Evolutionary conservation across 495 filamentous ascomycete species (phyloP), one percentile per base, ranked within the genome.

Genomic region (Pyrenopolyporus hunteri): DNA sequence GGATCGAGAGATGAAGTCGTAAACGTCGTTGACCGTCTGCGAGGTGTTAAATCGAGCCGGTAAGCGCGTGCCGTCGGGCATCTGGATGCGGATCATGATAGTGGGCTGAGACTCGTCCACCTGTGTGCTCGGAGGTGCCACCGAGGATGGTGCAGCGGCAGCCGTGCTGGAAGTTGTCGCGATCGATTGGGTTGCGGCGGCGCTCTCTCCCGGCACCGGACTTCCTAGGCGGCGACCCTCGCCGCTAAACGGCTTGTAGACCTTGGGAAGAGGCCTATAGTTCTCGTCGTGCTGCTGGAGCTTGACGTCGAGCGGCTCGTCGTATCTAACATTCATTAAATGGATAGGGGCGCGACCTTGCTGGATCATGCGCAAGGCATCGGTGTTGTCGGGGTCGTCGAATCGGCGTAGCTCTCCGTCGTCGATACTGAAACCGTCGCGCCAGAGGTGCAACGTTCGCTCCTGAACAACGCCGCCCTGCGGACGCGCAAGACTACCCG

Each of bases 371-470:
- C 88, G 81, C 16, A 98, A 78, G 49, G 92, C 90, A 20, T 84
- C 84, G 14, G 86, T 85, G 67, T 97, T 96, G 4, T 83, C 84
- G 11, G 94, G 92, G 70, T 98, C 93, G 64, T 96, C 90, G 51
- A 91, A 93, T 26, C 89, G 85, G 67, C 86, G 92, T 6, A 98
- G 85, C n/a, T 88, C 85, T 14, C 94, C 94, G 67, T 98, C 93
- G 61, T 97, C 95, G 29, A 98, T 87, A 39, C 91, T 96, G 68
- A 98, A 97, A 2, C 94, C 94, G 73, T 98, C 89, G 10, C 82
- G 78, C 94, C 94, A 98, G 58, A 98, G 87, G 65, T 97, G 92
- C 32, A 98, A 81, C 13, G 83, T 84, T 32, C 92, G 85, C 33
- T 79, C 72, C 23, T 81, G 74, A 16, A 70, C 63, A 8, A 83